Evolutionary conservation across 768 basidiomycete species (phyloP), one percentile per base, ranked within the genome.

Genomic region (Amanita pseudoporphyria): DNA sequence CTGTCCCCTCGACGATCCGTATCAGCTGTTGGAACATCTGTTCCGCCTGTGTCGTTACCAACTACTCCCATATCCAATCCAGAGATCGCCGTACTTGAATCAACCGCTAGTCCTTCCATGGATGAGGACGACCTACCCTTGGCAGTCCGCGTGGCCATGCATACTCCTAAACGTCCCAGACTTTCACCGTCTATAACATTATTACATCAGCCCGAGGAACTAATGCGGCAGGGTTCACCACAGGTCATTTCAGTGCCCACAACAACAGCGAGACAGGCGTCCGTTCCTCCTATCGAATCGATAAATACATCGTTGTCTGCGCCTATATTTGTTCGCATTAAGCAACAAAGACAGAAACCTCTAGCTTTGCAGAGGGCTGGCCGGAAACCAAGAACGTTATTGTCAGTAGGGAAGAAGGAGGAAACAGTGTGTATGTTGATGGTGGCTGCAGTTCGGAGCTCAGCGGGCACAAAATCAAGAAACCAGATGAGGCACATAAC

Each of bases 401-500:
- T 58, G 26, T 40, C 53, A 39, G 48, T 45, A 12, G 22, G 58
- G n/a, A 55, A 57, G 21, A 53, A 42, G 46, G 33, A 49, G 41
- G 54, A 61, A 39, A 57, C 61, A 16, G 51, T 47, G 13, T 58
- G 64, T 36, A 21, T 58, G 10, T 57, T 71, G 18, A 63, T 82
- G 63, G 68, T 72, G 24, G 69, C 77, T 47, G 81, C 81, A 5
- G 57, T 72, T 22, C 77, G 79, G 22, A 73, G 63, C 51, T 67
- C 71, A 43, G 62, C 64, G 9, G 65, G 68, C 35, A 71, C 70
- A 12, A 67, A 66, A 16, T 64, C 69, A 19, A 65, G 78, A 48
- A 73, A 76, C 58, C 72, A 76, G 9, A 70, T 72, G 53, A 70
- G 82, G 51, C 71, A 77, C 53, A 63, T 73, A 36, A 71, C 68